Evolutionary conservation across 2,329 filamentous ascomycete species (phyloP), one percentile per base, ranked within the genome.

Genomic region (Fusarium sp.): DNA sequence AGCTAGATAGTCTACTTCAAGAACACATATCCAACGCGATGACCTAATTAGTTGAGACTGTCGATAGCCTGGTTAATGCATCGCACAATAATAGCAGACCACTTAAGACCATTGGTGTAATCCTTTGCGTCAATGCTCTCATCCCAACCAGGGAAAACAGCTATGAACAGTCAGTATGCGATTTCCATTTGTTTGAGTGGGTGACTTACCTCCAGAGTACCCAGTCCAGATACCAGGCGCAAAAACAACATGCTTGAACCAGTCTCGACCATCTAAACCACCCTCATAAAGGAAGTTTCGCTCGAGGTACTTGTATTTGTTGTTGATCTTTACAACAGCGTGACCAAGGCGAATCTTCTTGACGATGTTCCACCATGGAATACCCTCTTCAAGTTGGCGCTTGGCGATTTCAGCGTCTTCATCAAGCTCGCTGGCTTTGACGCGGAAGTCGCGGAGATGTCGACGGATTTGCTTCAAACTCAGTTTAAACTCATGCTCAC

Each of bases 191-290:
- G 13, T 14, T 12, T 3, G 5, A 49, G 3, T 10, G 11, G 18
- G 37, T 50, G 16, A 81, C 85, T 80, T 75, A 90, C 88, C 87
- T 76, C 94, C 94, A 0, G 93, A 84, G 79, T 98, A 98, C 0
- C 94, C 94, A 0, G 93, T 97, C 93, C 94, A 97, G 49, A 95
- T 79, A 0, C 94, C 94, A 0, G 94, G 94, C 2, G 94, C 94
- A 80, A 97, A 98, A 2, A 98, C 91, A 4, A 97, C 91, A 75
- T 98, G 95, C 82, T 98, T 98, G 83, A 95, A 98, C 94, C 94
- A 98, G 25, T 84, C 83, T 63, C 95, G 84, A 2, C 89, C 89
- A 77, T 97, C 94, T 21, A 98, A 81, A 1, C 95, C 95, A 5
- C 86, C 84, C 7, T 88, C 81, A 74, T 93, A 91, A 67, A 98